Evolutionary conservation across 208 protist genomes (phyloP), one percentile per base, ranked within the genome.

Genomic region (Leishmania arabica): DNA sequence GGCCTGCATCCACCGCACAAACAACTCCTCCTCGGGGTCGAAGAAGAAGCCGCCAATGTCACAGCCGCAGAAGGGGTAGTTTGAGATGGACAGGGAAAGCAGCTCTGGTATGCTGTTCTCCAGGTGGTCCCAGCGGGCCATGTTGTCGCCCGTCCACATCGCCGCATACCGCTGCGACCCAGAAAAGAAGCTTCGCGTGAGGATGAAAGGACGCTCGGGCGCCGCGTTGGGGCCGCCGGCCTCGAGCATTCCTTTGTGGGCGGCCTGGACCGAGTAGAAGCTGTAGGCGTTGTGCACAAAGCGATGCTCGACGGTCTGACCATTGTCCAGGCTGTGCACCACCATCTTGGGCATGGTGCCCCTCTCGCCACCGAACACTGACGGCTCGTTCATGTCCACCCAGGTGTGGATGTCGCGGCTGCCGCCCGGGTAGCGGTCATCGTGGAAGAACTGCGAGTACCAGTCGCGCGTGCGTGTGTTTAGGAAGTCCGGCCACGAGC

Each of bases 321-420:
- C 94, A 66, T 85, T 80, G 71, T 95, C 90, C 49, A 88, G 85
- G 5, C 80, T 77, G 85, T 99, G 98, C 31, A 98, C 80, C 6
- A 89, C 92, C 65, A 99, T 92, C 83, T 98, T 98, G 62, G 88
- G 78, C 97, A 99, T 99, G 3, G 98, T 98, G 54, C 97, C 92
- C 68, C 99, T 97, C 40, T 93, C 94, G 3, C 93, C 97, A 77
- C 98, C 94, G 87, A 99, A 99, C 9, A 99, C 98, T 0, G 97
- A 99, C 6, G 99, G 99, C 89, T 99, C 95, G 85, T 99, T 99
- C 99, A 99, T 99, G 92, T 99, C 99, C 66, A 99, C 99, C 99
- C 99, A 99, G 21, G 96, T 98, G 91, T 99, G 98, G 37, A 99
- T 88, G 83, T 90, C 91, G 60, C 83, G 81, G 2, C 96, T 98